Percentiles rank a stretch among this genome's conserved stretches.
Evolutionary conservation across 202 grass and related monocot species (phyloP).

Genomic region (Eragrostis tef): DNA sequence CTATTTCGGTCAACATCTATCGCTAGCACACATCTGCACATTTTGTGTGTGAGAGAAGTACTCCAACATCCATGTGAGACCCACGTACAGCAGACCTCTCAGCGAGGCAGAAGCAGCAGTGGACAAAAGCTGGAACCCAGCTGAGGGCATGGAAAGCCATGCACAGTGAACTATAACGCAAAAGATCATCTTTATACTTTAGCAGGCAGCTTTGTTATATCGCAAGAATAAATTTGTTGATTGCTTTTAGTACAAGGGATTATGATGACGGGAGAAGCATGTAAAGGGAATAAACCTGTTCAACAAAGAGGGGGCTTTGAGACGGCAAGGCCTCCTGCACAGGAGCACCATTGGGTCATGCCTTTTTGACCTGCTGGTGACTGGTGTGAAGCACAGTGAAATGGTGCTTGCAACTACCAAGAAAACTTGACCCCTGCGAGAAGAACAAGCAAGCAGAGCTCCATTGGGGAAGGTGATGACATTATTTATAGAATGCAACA

Average conservation of each 20-base stretch:
- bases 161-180: constrained; percentile 58
- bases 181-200: constrained; percentile 64
- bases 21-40: constrained; percentile 22
- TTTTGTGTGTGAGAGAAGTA: constrained; percentile 12
- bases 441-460: constrained; percentile 46
- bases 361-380: constrained; percentile 62
- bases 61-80: constrained; percentile 45
- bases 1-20: constrained; percentile 49
- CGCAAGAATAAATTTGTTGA: constrained; percentile 54
- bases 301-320: constrained; percentile 38
- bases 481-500: constrained; percentile 44
- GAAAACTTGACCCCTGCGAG: constrained; percentile 54
- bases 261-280: constrained; percentile 58
- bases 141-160: constrained; percentile 57
- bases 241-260: constrained; percentile 80
- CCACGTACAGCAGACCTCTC: constrained; percentile 44
- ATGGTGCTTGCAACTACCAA: constrained; percentile 51
- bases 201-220: constrained; percentile 58
- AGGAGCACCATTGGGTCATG: constrained; percentile 42
- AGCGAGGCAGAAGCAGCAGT: constrained; percentile 28
- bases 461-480: constrained; percentile 46
- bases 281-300: constrained; percentile 48
- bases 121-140: constrained; percentile 74
- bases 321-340: constrained; percentile 48
- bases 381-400: constrained; percentile 49